These are phyloP conservation scores for Phaffomyces antillensis DNA, from an alignment of 805 yeast genomes.

Conservation along the genomic window DNA sequence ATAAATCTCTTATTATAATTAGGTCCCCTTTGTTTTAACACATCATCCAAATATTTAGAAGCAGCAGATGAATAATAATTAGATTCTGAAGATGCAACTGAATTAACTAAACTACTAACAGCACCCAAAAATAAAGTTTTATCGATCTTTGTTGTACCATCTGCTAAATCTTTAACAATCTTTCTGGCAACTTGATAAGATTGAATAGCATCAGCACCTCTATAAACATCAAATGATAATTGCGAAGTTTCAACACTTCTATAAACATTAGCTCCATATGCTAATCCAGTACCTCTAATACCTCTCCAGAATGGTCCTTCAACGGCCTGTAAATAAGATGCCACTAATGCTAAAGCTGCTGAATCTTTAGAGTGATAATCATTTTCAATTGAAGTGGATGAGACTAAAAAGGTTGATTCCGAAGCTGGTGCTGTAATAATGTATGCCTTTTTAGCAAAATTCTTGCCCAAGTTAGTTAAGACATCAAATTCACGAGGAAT, in stretches of 20 bases:
- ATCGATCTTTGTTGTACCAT: conserved; percentile 51
- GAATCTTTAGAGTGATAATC: conserved; percentile 51
- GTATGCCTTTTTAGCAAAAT: conserved; percentile 46
- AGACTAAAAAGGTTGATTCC: conserved; percentile 65
- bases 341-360: conserved; percentile 62
- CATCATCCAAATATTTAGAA: conserved; percentile 56
- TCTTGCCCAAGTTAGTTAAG: conserved; percentile 48
- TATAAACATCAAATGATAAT: conserved; percentile 58
- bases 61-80: conserved; percentile 59
- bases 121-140: conserved; percentile 61
- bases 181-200: conserved; percentile 54
- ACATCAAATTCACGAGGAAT: conserved; percentile 50
- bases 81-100: conserved; percentile 62
- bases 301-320: conserved; percentile 98
- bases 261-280: conserved; percentile 74
- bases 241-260: conserved; percentile 60
- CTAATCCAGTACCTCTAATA: conserved; percentile 89
- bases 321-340: conserved; percentile 72
- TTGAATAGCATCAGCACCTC: conserved; percentile 77
- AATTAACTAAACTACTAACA: conserved; percentile 64
- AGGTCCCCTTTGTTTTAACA: conserved; percentile 65
- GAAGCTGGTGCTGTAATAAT: conserved; percentile 76
- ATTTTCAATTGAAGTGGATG: conserved; percentile 54
- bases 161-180: conserved; percentile 54
- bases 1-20: conserved; percentile 50